Base-by-base conservation (phyloP, 129 eudicot genomes). In the Centrapalus pauciflorus region DNA sequence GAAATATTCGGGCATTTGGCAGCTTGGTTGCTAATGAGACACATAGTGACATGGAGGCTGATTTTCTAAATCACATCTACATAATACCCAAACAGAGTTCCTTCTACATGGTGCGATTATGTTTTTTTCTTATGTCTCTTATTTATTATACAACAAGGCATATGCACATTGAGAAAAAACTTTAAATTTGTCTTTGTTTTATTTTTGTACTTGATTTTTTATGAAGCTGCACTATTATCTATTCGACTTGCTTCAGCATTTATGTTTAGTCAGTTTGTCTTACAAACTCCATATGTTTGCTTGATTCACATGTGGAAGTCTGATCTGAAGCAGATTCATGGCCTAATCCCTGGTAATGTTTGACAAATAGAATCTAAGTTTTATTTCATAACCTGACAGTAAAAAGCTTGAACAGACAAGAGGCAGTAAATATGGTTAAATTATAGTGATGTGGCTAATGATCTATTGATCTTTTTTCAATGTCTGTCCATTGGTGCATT, bases 271-370 rank as follows among this genome's bases (percentile, higher is more conserved):
- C 25, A n/a, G 66, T 66, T 20, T n/a, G 33, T 54, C 79, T 77
- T 73, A 89, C 78, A 21, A 74, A 69, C 58, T 74, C 23, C 30
- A 49, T 70, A 30, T 76, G 62, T 81, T 79, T 76, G 25, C 56
- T 77, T 56, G 77, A 76, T 74, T 51, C 33, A 60, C 82, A 70
- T 71, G 77, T 79, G 83, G 81, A 91, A 92, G 98, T 88, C 96
- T 67, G 95, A 92, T 82, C 76, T 92, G 89, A 69, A 73, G 82
- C 73, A 75, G 87, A 88, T 88, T 63, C 89, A 76, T 79, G 68
- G 77, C 81, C 76, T 92, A 46, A 80, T 88, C 80, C 96, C 95
- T 70, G 98, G 95, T 88, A 88, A 69, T 46, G 29, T 34, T 72
- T 61, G 61, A 29, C 23, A 62, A 29, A 28, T 63, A 38, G 50